Conservation (phyloP, 2,329 filamentous ascomycete genomes). For the Xylariaceae sp. region DNA sequence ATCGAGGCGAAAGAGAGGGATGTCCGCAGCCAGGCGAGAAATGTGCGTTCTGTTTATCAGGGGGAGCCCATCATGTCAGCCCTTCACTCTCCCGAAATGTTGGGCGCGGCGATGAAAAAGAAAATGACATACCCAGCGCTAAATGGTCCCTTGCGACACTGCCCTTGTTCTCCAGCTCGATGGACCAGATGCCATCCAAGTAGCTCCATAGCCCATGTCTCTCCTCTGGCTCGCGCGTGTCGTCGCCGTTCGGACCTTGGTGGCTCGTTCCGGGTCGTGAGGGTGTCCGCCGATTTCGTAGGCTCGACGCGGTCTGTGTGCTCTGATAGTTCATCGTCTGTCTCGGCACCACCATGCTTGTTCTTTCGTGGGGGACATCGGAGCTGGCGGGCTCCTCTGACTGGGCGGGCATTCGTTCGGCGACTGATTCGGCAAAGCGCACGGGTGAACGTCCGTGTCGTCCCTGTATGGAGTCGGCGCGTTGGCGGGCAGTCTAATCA, state of each 20-base stretch:
- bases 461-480: conserved; percentile 36
- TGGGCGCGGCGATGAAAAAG: no score
- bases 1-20: conserved; percentile 77
- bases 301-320: conserved; percentile 26
- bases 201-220: conserved; percentile 48
- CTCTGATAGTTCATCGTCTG: conserved; percentile 37
- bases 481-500: conserved; percentile 37
- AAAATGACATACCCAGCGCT: conserved; percentile 65
- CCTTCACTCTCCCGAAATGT: neutral
- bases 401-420: conserved; percentile 11
- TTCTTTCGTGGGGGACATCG: conserved; percentile 36
- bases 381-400: conserved; percentile 5
- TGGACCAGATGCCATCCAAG: conserved; percentile 46
- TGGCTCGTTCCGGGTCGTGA: conserved; percentile 18
- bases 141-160: conserved; percentile 79
- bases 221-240: conserved; percentile 18
- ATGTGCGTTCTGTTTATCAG: conserved; percentile 63
- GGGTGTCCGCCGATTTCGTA: conserved; percentile 18
- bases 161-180: conserved; percentile 82
- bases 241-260: conserved; percentile 18
- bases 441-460: conserved; percentile 14
- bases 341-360: conserved; percentile 34
- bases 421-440: conserved; percentile 19
- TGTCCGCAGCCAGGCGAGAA: conserved; percentile 79
- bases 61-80: conserved; percentile 13